A percentile compares a stretch with the other conserved stretches of the same genome.
Evolutionary conservation across 139 green algal genomes (phyloP).

Genomic region (Chlorella ohadii): DNA sequence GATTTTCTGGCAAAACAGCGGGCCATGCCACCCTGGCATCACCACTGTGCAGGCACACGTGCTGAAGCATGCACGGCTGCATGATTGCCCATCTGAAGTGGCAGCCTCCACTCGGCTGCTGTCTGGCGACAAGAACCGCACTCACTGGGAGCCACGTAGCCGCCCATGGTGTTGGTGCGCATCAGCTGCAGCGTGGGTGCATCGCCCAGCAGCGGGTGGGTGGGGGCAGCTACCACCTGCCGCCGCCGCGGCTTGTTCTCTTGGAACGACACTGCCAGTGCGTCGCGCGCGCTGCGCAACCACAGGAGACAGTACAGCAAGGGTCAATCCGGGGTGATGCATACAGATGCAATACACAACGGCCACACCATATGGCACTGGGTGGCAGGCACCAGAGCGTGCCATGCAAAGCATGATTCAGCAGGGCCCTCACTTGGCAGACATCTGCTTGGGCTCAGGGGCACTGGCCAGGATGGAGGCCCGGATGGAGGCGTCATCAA

Average conservation of each 20-base stretch:
- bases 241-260: constrained; percentile 47
- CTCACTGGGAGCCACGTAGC: neutral
- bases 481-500: constrained; percentile 88
- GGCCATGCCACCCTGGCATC: too few species aligned
- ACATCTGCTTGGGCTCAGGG: constrained; percentile 12
- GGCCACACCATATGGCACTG: too few species aligned
- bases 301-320: neutral
- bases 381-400: too few species aligned
- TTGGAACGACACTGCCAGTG: constrained; percentile 16
- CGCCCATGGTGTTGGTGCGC: constrained; percentile 23
- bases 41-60: neutral
- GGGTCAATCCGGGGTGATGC: neutral
- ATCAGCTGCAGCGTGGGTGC: constrained; percentile 85
- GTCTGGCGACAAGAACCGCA: too few species aligned
- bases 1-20: too few species aligned
- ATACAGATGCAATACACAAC: too few species aligned
- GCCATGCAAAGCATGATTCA: too few species aligned
- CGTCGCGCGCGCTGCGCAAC: constrained; percentile 31
- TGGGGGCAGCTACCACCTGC: constrained; percentile 54
- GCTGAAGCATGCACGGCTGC: too few species aligned
- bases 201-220: constrained; percentile 87
- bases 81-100: too few species aligned
- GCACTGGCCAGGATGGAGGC: constrained; percentile 69
- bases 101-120: too few species aligned
- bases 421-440: constrained; percentile 10